phyloP scores from a whole-genome alignment of 2,329 filamentous ascomycete species.

The Colletotrichum salicis region DNA sequence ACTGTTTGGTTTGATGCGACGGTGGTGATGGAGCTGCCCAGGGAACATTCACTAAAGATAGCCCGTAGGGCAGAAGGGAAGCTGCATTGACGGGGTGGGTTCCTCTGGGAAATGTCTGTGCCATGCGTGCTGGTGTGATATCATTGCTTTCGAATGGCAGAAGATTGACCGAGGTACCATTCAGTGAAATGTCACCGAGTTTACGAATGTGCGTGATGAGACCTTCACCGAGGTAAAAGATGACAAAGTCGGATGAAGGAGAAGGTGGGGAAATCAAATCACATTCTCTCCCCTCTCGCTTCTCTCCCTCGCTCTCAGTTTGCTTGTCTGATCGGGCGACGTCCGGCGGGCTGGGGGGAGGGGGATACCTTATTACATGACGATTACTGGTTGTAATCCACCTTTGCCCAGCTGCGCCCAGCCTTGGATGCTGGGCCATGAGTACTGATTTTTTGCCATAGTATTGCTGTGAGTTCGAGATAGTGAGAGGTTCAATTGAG shows the following conservation, averaged over 20 bases:
- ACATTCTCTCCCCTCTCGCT: not conserved
- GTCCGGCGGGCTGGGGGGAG: not conserved
- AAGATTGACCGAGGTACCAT: not conserved
- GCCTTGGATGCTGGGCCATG: not conserved
- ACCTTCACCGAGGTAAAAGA: slow-evolving; percentile 7
- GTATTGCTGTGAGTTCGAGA: too few species aligned
- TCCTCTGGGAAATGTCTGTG: not conserved
- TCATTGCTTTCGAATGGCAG: not conserved
- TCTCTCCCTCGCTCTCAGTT: not conserved
- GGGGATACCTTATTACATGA: not conserved
- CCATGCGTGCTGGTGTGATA: not conserved
- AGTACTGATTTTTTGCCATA: not conserved
- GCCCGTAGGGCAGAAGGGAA: not conserved
- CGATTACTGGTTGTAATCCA: slow-evolving; percentile 12
- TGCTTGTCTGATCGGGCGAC: not conserved
- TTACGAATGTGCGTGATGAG: not conserved
- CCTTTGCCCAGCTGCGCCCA: slow-evolving; percentile 1
- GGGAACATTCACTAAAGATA: not conserved
- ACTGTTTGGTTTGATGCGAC: not conserved
- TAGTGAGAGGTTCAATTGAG: not conserved
- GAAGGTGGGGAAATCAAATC: not conserved
- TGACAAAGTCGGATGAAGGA: not conserved
- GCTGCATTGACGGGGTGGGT: not conserved
- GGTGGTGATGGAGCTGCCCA: not conserved
- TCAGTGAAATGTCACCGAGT: not conserved